Conservation (phyloP, 73 alveolate genomes). For the Uronychia binucleata region DNA sequence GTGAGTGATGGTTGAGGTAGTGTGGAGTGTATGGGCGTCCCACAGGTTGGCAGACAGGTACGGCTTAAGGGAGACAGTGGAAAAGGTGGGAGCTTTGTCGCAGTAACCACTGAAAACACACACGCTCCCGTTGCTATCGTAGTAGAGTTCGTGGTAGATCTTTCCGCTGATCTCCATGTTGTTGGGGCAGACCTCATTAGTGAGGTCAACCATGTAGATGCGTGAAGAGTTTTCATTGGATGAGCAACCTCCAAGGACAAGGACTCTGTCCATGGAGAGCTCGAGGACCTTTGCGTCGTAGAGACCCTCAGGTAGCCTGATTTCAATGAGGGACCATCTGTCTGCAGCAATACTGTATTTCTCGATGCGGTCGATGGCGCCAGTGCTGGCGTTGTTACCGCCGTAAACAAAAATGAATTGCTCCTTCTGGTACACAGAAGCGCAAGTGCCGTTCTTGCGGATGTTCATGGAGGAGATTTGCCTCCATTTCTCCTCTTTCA, state of each 20-base stretch:
- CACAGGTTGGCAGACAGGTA: neutral
- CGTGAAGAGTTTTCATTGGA: neutral
- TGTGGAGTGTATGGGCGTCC: too few species aligned
- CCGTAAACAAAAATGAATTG: neutral
- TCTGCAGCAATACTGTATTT: neutral
- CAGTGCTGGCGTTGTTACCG: neutral
- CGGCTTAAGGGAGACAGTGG: neutral
- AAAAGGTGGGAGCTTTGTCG: neutral
- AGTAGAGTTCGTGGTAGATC: neutral
- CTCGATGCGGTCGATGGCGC: neutral
- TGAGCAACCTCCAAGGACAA: neutral
- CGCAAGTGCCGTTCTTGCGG: neutral
- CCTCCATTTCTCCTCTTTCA: neutral
- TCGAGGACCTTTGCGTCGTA: neutral
- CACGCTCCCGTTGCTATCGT: neutral
- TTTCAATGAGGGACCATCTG: neutral
- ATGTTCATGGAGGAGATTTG: neutral
- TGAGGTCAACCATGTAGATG: neutral
- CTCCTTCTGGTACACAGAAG: neutral
- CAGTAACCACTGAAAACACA: neutral
- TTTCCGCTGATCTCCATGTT: neutral
- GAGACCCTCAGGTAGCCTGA: neutral
- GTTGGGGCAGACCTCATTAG: neutral
- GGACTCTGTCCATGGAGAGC: neutral
- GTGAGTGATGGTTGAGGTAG: too few species aligned